Base-by-base conservation (phyloP, 129 eudicot species). In the Mikania micrantha region DNA sequence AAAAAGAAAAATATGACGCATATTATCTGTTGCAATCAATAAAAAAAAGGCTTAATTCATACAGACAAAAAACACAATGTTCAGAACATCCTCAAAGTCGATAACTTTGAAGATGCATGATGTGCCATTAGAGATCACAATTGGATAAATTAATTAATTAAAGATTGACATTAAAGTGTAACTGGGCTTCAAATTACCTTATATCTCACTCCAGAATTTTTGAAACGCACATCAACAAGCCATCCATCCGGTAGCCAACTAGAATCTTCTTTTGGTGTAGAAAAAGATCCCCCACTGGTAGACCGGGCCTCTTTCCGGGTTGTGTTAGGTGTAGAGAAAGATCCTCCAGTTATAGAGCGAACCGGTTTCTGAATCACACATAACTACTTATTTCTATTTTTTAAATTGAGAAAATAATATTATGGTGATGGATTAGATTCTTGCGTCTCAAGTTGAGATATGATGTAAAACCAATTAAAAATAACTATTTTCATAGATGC, bases 161-260 rank as follows among this genome's bases (percentile, higher is more conserved):
- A 74, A 65, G 58, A 64, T 53, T 4, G 31, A 45, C 9, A 22
- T 29, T 10, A 44, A 66, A 38, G 58, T 20, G 36, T 20, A 8
- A 3, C 4, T 19, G 8, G 12, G 54, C 41, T 67, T 67, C 10
- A 15, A 19, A 48, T 60, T 60, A 87, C 90, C 87, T 84, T 84
- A 64, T 67, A 60, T 41, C 28, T 39, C 64, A 20, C 1, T 61
- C 85, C 85, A 47, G 66, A n/a, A 41, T 10, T 8, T 44, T 42
- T 68, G 20, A 25, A 32, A n/a, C 80, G 79, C 50, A 66, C 62
- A 62, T 87, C 95, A 53, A 66, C 22, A 54, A 42, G 34, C 95
- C 95, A 87, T 68, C 95, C 95, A 24, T 47, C 66, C 47, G 95
- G 95, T 76, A 87, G 82, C 87, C 87, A 81, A 16, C 67, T 78